A percentile compares a stretch with the other conserved stretches of the same genome.
Conservation (phyloP, 2,329 filamentous ascomycete genomes). For the Neopestalotiopsis clavispora region DNA sequence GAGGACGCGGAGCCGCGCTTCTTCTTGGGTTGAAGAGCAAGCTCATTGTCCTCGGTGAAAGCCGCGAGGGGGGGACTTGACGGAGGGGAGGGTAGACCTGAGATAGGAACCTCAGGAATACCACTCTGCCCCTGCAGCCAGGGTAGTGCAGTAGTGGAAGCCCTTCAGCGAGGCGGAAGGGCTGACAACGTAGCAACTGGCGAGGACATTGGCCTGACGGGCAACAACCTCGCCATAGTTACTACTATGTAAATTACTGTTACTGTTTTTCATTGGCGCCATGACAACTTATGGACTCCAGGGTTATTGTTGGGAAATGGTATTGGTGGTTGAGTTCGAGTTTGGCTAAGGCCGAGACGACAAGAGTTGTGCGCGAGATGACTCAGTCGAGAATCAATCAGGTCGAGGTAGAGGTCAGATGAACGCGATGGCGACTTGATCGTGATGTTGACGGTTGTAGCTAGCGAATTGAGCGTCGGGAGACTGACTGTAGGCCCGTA, state of each 20-base stretch:
- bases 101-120: constrained; percentile 91
- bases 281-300: constrained; percentile 43
- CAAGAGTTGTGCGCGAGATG: neutral
- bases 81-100: constrained; percentile 83
- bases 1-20: constrained; percentile 39
- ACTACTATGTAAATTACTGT: constrained; percentile 73
- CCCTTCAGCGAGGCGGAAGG: constrained; percentile 74
- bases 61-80: constrained; percentile 89
- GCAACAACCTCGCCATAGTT: constrained; percentile 73
- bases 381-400: no score
- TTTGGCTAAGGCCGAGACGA: neutral
- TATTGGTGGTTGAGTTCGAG: neutral
- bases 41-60: constrained; percentile 70
- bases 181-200: constrained; percentile 89
- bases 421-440: neutral
- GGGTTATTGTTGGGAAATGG: constrained; percentile 13
- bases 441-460: neutral
- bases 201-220: constrained; percentile 77
- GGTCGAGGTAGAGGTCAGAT: neutral
- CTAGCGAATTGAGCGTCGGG: neutral
- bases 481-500: neutral
- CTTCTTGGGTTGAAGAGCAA: constrained; percentile 66
- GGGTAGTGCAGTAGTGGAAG: constrained; percentile 95
- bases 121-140: constrained; percentile 86
- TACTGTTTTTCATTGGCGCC: constrained; percentile 74